A percentile compares a stretch with the other conserved stretches of the same genome.
Conservation (phyloP, 1,284 basidiomycete genomes). For the Trametes sp. region DNA sequence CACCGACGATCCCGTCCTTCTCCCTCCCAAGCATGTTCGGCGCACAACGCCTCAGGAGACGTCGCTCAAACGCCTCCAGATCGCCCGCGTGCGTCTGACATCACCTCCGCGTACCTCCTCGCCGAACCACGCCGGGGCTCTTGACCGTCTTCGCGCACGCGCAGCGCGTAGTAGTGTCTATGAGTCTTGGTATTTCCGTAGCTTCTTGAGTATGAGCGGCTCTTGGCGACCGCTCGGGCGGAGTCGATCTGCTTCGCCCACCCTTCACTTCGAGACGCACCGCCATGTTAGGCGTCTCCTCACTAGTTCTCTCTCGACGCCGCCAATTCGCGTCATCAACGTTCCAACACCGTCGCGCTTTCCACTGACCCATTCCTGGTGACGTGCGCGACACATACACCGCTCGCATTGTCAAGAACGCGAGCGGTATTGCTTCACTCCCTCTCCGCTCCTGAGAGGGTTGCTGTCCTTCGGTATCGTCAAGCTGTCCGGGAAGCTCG, state of each 20-base stretch:
- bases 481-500: neutral
- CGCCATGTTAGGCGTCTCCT: neutral
- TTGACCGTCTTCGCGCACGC: neutral
- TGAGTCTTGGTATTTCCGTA: conserved; percentile 1
- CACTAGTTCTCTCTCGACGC: neutral
- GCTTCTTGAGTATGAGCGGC: neutral
- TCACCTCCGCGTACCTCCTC: neutral
- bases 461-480: neutral
- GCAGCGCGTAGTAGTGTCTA: neutral
- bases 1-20: neutral
- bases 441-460: neutral
- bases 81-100: neutral
- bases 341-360: neutral
- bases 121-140: neutral
- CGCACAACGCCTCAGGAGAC: neutral
- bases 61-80: neutral
- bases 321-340: neutral
- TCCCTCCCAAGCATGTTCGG: neutral
- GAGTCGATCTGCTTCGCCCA: neutral
- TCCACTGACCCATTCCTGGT: neutral
- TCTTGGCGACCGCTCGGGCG: neutral
- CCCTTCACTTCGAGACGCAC: neutral
- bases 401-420: neutral
- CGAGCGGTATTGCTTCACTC: neutral
- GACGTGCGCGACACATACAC: neutral